phyloP scores from a whole-genome alignment of 2,329 filamentous ascomycete species.

The Apiospora arundinis region DNA sequence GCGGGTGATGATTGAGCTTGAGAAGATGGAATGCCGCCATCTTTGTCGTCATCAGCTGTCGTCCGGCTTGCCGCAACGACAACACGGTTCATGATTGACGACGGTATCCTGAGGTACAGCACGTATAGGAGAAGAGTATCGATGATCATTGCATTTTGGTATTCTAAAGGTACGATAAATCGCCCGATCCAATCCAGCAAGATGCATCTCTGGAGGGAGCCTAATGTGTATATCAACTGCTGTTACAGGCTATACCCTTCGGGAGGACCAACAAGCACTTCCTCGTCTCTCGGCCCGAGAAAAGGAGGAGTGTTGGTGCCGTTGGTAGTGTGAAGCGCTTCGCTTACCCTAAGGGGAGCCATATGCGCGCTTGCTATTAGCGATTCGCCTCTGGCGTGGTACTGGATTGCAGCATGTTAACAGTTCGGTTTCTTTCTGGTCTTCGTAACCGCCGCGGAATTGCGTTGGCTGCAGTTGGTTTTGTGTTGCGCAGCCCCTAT shows the following conservation, averaged over 20 bases:
- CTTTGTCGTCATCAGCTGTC: too few species aligned
- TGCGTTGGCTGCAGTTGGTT: neutral
- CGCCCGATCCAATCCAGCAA: neutral
- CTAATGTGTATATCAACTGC: neutral
- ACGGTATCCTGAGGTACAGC: neutral
- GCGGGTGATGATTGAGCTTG: constrained; percentile 1
- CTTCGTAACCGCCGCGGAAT: neutral
- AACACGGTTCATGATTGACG: neutral
- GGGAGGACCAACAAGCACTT: neutral
- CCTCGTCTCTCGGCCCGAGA: neutral
- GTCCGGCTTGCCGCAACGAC: neutral
- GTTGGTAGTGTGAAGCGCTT: neutral
- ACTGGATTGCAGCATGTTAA: neutral
- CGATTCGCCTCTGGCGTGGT: neutral
- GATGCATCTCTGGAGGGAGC: neutral
- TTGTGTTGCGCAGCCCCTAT: neutral
- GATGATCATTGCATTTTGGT: neutral
- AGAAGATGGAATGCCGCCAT: neutral
- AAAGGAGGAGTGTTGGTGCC: neutral
- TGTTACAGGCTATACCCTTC: neutral
- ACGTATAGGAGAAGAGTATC: neutral
- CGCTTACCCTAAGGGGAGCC: neutral
- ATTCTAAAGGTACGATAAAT: neutral
- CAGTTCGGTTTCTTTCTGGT: neutral
- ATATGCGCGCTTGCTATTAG: too few species aligned